Base-by-base conservation (phyloP, 2,329 filamentous ascomycete species). In the Trichoderma cornu-damae region DNA sequence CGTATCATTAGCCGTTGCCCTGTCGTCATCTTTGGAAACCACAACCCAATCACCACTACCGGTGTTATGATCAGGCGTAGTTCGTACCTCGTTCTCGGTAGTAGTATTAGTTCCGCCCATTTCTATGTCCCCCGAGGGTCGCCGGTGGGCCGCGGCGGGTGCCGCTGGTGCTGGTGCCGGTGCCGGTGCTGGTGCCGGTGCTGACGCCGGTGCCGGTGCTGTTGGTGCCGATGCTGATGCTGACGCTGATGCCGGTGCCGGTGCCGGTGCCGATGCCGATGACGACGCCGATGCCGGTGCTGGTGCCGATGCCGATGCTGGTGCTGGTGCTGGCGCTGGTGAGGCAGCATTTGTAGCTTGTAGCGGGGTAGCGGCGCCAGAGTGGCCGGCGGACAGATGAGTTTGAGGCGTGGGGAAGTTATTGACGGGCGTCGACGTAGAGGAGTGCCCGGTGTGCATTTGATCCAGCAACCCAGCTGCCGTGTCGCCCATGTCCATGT, bases 1-100 rank as follows among this genome's bases (percentile, higher is more conserved):
- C 51, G 42, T 35, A n/a, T 59, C 53, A 34, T 62, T 68, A 37
- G 69, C 68, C 42, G 74, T 71, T 35, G 74, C 72, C 63, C 74
- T 77, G 38, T 73, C 73, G 22, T 77, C 79, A 46, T 82, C 83
- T 62, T 87, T 86, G 56, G 85, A 82, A 28, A 91, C 83, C 58
- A 91, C 85, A 3, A 90, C 85, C 88, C 88, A 91, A 61, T 91
- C 88, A 28, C 81, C 85, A 54, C 74, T 78, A 18, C 76, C 79
- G 1, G 77, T 78, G 3, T 75, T 76, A 56, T 80, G 76, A 55
- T 79, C 77, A 9, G 77, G 72, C 11, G 79, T 77, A 16, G 77
- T 77, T 12, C 68, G 68, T 8, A 72, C 66, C 18, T 72, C 69
- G 18, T 70, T 67, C 38, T 72, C 69, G 30, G 66, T 22, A 14